Conservation (phyloP, 306 rosid species). For the Trifolium fragiferum region DNA sequence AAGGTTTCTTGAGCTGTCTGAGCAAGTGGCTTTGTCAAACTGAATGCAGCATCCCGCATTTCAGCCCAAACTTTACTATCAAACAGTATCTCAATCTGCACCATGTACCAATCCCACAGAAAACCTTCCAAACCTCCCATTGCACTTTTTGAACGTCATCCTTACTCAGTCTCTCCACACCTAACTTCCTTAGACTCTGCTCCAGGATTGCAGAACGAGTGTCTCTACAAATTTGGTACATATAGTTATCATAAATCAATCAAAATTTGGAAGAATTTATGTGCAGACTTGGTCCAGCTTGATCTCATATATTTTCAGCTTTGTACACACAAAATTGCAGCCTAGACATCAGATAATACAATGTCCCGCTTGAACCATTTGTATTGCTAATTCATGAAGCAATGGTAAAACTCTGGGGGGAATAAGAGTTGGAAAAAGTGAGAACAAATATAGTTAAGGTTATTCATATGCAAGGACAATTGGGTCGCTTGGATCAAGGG, state of each 20-base stretch:
- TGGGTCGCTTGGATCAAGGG: background rate
- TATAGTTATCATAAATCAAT: background rate
- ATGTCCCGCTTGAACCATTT: conserved; percentile 89
- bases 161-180: conserved; percentile 91
- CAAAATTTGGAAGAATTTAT: conserved; percentile 8
- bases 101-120: conserved; percentile 15
- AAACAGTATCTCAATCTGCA: conserved; percentile 70
- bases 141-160: conserved; percentile 99
- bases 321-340: conserved; percentile 3
- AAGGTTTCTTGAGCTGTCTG: conserved; percentile 97
- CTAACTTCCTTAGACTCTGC: conserved; percentile 88
- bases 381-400: conserved; percentile 83
- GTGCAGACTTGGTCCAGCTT: conserved; percentile 13
- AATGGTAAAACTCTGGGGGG: conserved; percentile 92
- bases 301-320: conserved; percentile 8
- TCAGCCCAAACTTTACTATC: conserved; percentile 74
- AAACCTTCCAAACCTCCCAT: conserved; percentile 96
- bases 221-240: conserved; percentile 64
- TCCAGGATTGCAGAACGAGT: conserved; percentile 81
- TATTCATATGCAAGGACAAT: conserved; percentile 14
- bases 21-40: conserved; percentile 80
- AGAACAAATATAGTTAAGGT: background rate
- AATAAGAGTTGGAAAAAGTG: conserved; percentile 78
- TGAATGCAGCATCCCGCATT: conserved; percentile 81
- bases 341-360: conserved; percentile 4